These are phyloP conservation scores for Colletotrichum spaethianum DNA, from an alignment of 2,329 filamentous ascomycete species.

Conservation along the genomic window DNA sequence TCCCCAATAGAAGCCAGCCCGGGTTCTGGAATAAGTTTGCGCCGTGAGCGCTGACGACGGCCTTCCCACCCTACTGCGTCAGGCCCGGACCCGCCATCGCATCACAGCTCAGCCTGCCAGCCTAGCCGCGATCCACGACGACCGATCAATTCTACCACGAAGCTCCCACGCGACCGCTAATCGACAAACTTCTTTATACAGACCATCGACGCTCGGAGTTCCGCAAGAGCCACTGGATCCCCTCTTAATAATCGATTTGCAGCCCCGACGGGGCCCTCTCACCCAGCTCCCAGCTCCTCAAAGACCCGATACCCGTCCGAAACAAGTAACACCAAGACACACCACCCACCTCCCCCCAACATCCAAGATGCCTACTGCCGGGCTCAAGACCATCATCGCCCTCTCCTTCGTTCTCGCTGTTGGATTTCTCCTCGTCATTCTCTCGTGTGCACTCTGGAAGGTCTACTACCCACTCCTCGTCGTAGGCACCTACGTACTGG, in stretches of 20 bases:
- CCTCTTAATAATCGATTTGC: neutral
- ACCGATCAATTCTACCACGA: constrained; percentile 23
- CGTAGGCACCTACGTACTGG: constrained; percentile 94
- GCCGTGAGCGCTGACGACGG: constrained; percentile 35
- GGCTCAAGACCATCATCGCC: constrained; percentile 98
- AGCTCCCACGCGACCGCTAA: neutral
- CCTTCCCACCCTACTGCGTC: constrained; percentile 25
- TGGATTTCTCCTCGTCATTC: constrained; percentile 98
- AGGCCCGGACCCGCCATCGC: constrained; percentile 38
- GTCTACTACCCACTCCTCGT: constrained; percentile 96
- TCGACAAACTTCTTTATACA: neutral
- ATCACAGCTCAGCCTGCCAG: constrained; percentile 36
- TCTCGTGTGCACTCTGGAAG: constrained; percentile 94
- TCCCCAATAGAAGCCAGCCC: neutral
- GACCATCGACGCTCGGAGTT: neutral
- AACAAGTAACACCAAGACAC: constrained; percentile 25
- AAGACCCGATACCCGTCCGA: constrained; percentile 35
- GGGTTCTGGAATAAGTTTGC: constrained; percentile 39
- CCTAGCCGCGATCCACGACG: constrained; percentile 31
- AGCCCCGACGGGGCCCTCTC: constrained; percentile 34
- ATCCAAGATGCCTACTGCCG: constrained; percentile 78
- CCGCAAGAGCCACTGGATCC: neutral
- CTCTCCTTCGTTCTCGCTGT: constrained; percentile 99
- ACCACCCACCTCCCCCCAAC: constrained; percentile 17
- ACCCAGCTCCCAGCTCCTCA: constrained; percentile 4